A percentile compares a stretch with the other conserved stretches of the same genome.
Conservation (phyloP, 139 green algal species). For the Pycnococcus provasolii region DNA sequence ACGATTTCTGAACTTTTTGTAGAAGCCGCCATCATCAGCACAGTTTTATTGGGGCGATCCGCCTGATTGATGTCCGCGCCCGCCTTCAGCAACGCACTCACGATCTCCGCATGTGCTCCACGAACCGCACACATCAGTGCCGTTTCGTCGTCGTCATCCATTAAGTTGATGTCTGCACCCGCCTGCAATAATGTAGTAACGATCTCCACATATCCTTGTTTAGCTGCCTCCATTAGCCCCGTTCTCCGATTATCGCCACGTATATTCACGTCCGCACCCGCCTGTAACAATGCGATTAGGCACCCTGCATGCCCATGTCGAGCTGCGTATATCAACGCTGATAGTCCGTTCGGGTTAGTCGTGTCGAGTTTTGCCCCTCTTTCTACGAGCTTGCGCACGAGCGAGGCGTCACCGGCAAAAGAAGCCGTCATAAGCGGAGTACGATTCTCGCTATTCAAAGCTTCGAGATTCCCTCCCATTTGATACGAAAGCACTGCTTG, state of each 20-base stretch:
- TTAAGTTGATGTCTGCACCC: slow-evolving; percentile 1
- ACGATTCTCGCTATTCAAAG: too few relatives aligned
- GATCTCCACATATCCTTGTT: too few relatives aligned
- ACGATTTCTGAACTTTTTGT: background rate
- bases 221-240: slow-evolving; percentile 5
- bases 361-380: too few relatives aligned
- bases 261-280: slow-evolving; percentile 1
- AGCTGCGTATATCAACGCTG: slow-evolving; percentile 2
- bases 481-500: too few relatives aligned
- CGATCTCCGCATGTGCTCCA: background rate
- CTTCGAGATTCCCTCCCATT: too few relatives aligned
- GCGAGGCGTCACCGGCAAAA: too few relatives aligned
- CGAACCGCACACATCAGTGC: background rate
- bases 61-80: slow-evolving; percentile 10
- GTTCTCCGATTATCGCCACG: background rate
- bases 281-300: background rate
- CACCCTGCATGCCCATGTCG: background rate
- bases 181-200: background rate
- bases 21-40: slow-evolving; percentile 5
- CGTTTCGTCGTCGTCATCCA: background rate
- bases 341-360: too few relatives aligned
- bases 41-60: background rate
- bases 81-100: background rate
- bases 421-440: too few relatives aligned
- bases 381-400: too few relatives aligned